These are phyloP conservation scores for Claviceps pazoutovae DNA, from an alignment of 2,329 filamentous ascomycete species.

Conservation along the genomic window DNA sequence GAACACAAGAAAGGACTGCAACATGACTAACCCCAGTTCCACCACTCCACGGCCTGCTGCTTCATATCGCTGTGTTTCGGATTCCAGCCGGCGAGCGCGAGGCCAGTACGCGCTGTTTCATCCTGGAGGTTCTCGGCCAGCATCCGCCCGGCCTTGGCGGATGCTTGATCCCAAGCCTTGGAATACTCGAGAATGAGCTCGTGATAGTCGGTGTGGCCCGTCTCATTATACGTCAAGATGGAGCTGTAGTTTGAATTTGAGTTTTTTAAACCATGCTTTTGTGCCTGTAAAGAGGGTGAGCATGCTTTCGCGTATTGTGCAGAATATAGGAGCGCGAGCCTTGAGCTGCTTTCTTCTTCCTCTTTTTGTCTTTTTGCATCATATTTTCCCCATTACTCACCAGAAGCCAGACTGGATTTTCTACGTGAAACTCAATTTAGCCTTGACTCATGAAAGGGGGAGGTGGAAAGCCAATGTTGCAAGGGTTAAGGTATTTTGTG, in stretches of 20 bases:
- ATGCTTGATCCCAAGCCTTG: conserved; percentile 28
- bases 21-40: conserved; percentile 21
- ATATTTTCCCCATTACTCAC: conserved; percentile 5
- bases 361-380: background rate
- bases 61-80: conserved; percentile 37
- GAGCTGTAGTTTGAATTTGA: conserved; percentile 43
- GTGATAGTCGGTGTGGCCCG: conserved; percentile 36
- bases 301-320: background rate
- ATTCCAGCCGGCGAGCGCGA: conserved; percentile 48
- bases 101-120: conserved; percentile 41
- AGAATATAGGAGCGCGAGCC: too few relatives aligned
- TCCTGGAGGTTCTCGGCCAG: conserved; percentile 47
- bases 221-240: conserved; percentile 46
- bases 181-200: conserved; percentile 36
- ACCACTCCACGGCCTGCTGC: conserved; percentile 48
- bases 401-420: conserved; percentile 50
- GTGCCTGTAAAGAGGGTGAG: conserved; percentile 18
- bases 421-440: conserved; percentile 10
- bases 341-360: too few relatives aligned
- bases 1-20: background rate
- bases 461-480: background rate
- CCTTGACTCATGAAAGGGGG: background rate
- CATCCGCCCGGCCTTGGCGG: conserved; percentile 41
- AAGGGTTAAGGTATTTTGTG: background rate
- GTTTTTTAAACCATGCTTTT: conserved; percentile 43